Base-by-base conservation (phyloP, 176 grass and related monocot genomes). In the Phoenix dactylifera region DNA sequence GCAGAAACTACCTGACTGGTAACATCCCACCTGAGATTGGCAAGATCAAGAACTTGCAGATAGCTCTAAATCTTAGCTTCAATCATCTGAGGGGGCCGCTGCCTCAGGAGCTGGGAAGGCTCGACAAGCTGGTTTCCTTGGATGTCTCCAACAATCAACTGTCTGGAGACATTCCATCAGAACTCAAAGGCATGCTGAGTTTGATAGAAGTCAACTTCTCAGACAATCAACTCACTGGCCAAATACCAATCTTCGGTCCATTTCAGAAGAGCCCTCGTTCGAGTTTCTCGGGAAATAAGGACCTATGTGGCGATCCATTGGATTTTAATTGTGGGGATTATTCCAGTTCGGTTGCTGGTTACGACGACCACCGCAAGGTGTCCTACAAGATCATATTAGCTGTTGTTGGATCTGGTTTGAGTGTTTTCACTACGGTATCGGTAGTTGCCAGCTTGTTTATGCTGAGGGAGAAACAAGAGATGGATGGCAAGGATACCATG, bases 181-280 rank as follows among this genome's bases (percentile, higher is more conserved):
- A 90, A 17, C 77, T 97, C 75, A 88, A 66, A 83, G 92, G 92
- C 57, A 90, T 97, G 92, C 63, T 97, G 66, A 97, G 92, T 68
- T 88, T 97, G 58, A 97, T 97, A 24, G 87, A 90, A 67, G 81
- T 97, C 52, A 90, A 97, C 66, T 75, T 97, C 58, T 97, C 92
- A 51, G 88, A 97, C 76, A 97, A 97, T 70, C 52, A 29, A 44
- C 77, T 97, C 4, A 79, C 49, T 0, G 92, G 92, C 0, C 29
- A 66, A 54, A 97, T 97, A 77, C 92, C 87, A 0, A 61, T 3
- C 2, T 97, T 97, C 67, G 81, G 68, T 7, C 92, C 92, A 17
- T 97, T 97, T 54, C 92, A 97, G 55, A 97, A 97, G 72, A 97
- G 92, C 57, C 44, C 81, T 2, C 75, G 54, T 15, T 77, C 92